Base-by-base conservation (phyloP, 108 stramenopile species). In the Conticribra weissflogii region DNA sequence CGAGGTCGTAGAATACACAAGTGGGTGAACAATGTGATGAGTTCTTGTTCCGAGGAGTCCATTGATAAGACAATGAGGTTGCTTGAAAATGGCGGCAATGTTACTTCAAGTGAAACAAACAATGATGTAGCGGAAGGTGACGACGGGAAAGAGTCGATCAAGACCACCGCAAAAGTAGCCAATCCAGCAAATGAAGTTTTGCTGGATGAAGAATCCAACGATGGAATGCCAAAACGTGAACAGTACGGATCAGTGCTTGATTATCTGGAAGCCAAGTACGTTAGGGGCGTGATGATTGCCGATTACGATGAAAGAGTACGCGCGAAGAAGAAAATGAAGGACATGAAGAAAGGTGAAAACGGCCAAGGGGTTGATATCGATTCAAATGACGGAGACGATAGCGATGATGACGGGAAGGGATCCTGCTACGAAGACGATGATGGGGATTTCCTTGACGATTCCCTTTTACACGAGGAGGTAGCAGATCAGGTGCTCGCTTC, bases 191-290 rank as follows among this genome's bases (percentile, higher is more conserved):
- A n/a, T n/a, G n/a, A n/a, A n/a, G n/a, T n/a, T n/a, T n/a, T n/a
- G n/a, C n/a, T n/a, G n/a, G 71, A 77, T 14, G 71, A 81, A 18
- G 76, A 52, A 14, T 31, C 19, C 24, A 66, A 60, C 45, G 67
- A 57, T 25, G 46, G 36, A 32, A 56, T 78, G 1, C 85, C 85
- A 16, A 66, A 75, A 5, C 76, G 64, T 17, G 73, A 81, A 18
- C 83, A 90, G 32, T 92, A 83, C 59, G 85, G 84, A 17, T 83
- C 84, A 3, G 71, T 92, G 2, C 23, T 92, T 3, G 93, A 95
- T 82, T 95, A 95, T 58, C 56, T 95, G 8, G 93, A 95, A 58
- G 93, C 93, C 29, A 95, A 95, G 59, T 95, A 95, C 55, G 91
- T 86, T 0, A 73, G 86, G 33, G 93, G 93, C 23, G 89, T 95